Conservation (phyloP, 2,329 filamentous ascomycete genomes). For the Aureobasidium namibiae region DNA sequence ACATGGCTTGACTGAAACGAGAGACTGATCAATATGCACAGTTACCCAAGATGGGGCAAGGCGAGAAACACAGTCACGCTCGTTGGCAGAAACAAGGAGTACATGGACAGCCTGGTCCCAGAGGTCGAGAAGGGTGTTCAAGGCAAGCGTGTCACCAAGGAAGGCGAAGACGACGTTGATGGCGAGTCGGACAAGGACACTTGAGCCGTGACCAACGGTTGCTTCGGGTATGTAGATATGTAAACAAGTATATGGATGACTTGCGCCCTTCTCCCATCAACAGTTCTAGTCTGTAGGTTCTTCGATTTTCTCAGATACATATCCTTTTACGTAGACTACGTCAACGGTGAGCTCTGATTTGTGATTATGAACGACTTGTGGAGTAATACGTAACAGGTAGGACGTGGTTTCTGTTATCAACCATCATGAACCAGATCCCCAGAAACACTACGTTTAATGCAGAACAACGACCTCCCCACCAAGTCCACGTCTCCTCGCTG, state of each 20-base stretch:
- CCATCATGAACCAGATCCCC: too few species aligned
- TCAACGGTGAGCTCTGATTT: too few species aligned
- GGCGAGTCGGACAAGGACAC: conserved; percentile 21
- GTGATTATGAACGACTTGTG: too few species aligned
- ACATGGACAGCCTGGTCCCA: conserved; percentile 66
- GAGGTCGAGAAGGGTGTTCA: conserved; percentile 72
- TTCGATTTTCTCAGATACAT: not conserved
- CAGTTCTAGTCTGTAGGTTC: not conserved
- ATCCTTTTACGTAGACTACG: not conserved
- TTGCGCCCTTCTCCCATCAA: not conserved
- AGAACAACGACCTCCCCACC: too few species aligned
- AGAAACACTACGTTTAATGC: too few species aligned
- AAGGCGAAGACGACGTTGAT: conserved; percentile 51
- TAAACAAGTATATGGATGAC: not conserved
- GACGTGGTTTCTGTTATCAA: not conserved
- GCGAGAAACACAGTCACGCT: conserved; percentile 82
- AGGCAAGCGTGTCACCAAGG: conserved; percentile 59
- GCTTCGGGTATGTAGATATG: not conserved
- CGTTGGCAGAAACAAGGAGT: conserved; percentile 66
- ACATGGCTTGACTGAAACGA: not conserved
- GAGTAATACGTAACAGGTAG: too few species aligned
- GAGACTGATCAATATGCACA: not conserved
- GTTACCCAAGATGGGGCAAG: conserved; percentile 89
- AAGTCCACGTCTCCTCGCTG: too few species aligned
- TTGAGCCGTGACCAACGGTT: not conserved